These are phyloP conservation scores for Chaetoceros tenuissimus DNA, from an alignment of 108 stramenopile genomes.

Conservation along the genomic window DNA sequence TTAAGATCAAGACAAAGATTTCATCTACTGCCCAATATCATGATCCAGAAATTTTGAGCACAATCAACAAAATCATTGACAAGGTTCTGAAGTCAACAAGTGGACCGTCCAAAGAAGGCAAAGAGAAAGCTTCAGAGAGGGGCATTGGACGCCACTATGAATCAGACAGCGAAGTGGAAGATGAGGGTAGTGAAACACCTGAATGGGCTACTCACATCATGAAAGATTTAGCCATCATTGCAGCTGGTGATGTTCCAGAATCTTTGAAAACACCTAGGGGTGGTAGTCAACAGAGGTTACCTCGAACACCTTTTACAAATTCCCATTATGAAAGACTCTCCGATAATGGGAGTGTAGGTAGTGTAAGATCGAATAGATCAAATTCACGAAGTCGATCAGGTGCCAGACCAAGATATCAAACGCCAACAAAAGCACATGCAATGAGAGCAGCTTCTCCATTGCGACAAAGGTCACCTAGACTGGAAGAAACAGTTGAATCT, in stretches of 20 bases:
- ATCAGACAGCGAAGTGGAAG: slow-evolving; percentile 26
- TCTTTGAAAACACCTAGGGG: slow-evolving; percentile 17
- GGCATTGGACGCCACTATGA: too few species aligned
- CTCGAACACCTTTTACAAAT: neutral
- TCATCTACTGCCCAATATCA: neutral
- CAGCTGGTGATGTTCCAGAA: slow-evolving; percentile 43
- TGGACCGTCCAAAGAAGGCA: neutral
- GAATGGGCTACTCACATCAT: slow-evolving; percentile 67
- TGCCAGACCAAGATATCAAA: too few species aligned
- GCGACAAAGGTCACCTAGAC: neutral
- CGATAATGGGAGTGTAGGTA: slow-evolving; percentile 32
- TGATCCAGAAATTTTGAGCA: neutral
- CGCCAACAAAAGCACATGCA: too few species aligned
- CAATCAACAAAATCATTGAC: neutral
- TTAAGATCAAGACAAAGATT: slow-evolving; percentile 16
- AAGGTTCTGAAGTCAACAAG: neutral
- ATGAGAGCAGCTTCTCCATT: too few species aligned
- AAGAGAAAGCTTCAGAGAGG: neutral
- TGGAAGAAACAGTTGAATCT: neutral
- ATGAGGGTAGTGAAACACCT: slow-evolving; percentile 22
- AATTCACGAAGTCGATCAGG: neutral
- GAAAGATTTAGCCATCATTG: slow-evolving; percentile 54
- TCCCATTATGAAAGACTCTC: slow-evolving; percentile 28
- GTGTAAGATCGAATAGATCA: slow-evolving; percentile 6
- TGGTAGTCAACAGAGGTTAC: neutral